Evolutionary conservation across 169 alveolate species (phyloP).

Genomic region (Ophryocystis elektroscirrha): DNA sequence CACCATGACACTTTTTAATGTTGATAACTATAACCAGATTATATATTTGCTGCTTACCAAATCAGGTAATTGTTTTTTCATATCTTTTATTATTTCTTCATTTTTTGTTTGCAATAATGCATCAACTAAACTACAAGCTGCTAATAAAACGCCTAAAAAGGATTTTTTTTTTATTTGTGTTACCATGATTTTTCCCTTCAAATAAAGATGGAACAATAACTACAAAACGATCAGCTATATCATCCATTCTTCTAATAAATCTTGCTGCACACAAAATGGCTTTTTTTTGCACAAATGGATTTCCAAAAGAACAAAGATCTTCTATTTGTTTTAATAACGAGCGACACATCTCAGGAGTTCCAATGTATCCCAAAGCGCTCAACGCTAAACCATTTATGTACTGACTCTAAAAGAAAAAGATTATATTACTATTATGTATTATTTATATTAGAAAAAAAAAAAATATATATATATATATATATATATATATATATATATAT

Average conservation of each 20-base stretch:
- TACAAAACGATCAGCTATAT: neutral
- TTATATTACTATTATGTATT: no score
- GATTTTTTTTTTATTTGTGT: neutral
- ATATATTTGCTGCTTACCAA: neutral
- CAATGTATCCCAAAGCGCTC: constrained; percentile 86
- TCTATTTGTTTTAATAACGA: constrained; percentile 53
- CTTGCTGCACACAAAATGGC: constrained; percentile 66
- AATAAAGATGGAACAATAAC: neutral
- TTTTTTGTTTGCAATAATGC: no score
- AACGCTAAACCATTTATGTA: constrained; percentile 86
- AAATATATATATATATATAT: no score
- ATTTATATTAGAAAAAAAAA: no score
- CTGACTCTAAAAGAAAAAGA: constrained; percentile 37
- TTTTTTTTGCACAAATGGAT: constrained; percentile 79
- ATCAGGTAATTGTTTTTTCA: constrained; percentile 3
- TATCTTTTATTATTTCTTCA: no score
- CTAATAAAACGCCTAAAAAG: constrained; percentile 13
- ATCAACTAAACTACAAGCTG: constrained; percentile 23
- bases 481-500: no score
- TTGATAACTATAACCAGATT: constrained; percentile 7
- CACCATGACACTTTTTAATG: no score
- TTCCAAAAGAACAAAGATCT: constrained; percentile 60
- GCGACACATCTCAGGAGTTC: constrained; percentile 87
- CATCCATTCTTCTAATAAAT: neutral
- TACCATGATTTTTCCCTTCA: neutral